phyloP scores from a whole-genome alignment of 2,329 filamentous ascomycete genomes.

The Phoma sp. region DNA sequence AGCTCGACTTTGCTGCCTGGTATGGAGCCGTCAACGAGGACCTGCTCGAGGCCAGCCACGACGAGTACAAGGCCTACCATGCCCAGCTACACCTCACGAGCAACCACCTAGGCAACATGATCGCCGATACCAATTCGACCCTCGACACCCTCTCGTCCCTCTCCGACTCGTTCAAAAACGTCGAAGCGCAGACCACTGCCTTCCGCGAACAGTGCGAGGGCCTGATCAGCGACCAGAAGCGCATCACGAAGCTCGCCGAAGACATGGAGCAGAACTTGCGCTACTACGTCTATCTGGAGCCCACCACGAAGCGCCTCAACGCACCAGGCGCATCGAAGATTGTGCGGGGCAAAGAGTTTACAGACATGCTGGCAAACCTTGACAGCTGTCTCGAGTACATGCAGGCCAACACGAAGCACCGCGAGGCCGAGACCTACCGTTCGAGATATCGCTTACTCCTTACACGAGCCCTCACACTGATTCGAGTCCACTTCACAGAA shows the following conservation, averaged over 20 bases:
- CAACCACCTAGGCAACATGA: constrained; percentile 78
- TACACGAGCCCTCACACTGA: constrained; percentile 69
- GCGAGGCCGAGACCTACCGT: constrained; percentile 85
- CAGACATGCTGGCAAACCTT: constrained; percentile 84
- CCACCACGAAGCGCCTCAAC: constrained; percentile 86
- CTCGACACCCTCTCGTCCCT: constrained; percentile 78
- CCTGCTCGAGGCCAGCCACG: constrained; percentile 81
- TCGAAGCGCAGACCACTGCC: constrained; percentile 88
- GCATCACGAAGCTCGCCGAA: constrained; percentile 78
- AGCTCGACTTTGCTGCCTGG: constrained; percentile 65
- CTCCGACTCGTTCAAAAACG: constrained; percentile 83
- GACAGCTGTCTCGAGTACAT: constrained; percentile 94
- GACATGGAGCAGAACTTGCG: constrained; percentile 88
- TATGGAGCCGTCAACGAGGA: constrained; percentile 67
- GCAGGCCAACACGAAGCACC: constrained; percentile 81
- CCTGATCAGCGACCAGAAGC: constrained; percentile 79
- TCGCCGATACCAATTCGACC: constrained; percentile 77
- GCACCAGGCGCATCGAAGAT: constrained; percentile 86
- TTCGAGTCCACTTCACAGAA: constrained; percentile 70
- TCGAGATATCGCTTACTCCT: constrained; percentile 86
- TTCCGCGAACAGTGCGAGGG: constrained; percentile 94
- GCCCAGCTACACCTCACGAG: constrained; percentile 83
- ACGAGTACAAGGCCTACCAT: constrained; percentile 82
- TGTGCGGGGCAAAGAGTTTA: constrained; percentile 83
- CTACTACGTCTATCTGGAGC: constrained; percentile 93